Evolutionary conservation across 805 yeast genomes (phyloP).

Genomic region (Barnettozyma salicaria): DNA sequence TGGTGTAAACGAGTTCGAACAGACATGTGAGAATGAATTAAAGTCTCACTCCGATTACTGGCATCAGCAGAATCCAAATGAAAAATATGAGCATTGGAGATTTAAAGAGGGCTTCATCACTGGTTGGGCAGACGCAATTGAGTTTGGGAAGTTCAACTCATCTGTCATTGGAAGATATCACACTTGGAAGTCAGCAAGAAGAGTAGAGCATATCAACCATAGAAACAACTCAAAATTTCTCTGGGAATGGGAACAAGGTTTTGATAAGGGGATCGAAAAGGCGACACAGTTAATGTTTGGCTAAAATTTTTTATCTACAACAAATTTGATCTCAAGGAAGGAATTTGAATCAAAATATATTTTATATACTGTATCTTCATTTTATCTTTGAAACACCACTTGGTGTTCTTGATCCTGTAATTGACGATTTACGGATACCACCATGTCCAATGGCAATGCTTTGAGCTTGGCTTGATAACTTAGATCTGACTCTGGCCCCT

Average conservation of each 20-base stretch:
- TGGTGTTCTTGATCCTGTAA: conserved; percentile 18
- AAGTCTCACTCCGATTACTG: conserved; percentile 60
- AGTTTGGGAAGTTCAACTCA: conserved; percentile 62
- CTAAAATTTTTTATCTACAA: background rate
- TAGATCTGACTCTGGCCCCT: conserved; percentile 28
- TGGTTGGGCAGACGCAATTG: conserved; percentile 70
- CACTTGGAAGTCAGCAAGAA: conserved; percentile 63
- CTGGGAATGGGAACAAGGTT: conserved; percentile 94
- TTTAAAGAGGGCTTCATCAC: conserved; percentile 70
- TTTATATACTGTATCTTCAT: conserved; percentile 2
- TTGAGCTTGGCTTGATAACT: conserved; percentile 19
- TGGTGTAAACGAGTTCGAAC: conserved; percentile 35
- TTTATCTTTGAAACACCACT: conserved; percentile 22
- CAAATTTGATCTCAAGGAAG: too few species aligned
- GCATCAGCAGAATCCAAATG: conserved; percentile 50
- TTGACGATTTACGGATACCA: conserved; percentile 25
- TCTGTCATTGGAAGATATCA: conserved; percentile 67
- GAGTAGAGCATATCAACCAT: conserved; percentile 49
- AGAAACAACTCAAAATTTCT: conserved; percentile 51
- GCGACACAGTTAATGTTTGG: conserved; percentile 3
- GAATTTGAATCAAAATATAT: too few species aligned
- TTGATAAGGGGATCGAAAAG: conserved; percentile 47
- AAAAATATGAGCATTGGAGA: conserved; percentile 73
- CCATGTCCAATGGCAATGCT: conserved; percentile 22
- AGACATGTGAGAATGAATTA: conserved; percentile 32